Percentiles rank a stretch among this genome's conserved stretches.
Evolutionary conservation across 2,329 filamentous ascomycete species (phyloP).

Genomic region (Leptoxyphium fumago): DNA sequence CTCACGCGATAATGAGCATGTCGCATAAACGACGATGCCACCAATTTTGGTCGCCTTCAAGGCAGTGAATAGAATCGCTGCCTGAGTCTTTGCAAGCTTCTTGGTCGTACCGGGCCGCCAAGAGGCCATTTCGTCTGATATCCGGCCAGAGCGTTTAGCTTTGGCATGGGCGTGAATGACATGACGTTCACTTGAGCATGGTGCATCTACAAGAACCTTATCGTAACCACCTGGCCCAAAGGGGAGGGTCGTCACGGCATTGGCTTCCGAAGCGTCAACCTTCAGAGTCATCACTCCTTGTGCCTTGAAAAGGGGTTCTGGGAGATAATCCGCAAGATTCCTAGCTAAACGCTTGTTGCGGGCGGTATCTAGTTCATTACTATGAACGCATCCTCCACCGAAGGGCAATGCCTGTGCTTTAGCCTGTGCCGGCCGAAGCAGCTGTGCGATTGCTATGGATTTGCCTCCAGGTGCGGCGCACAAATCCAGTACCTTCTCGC

Average conservation of each 20-base stretch:
- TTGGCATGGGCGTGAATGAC: constrained; percentile 23
- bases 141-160: constrained; percentile 16
- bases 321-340: constrained; percentile 13
- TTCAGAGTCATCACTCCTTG: constrained; percentile 10
- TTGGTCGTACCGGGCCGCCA: constrained; percentile 24
- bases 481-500: constrained; percentile 26
- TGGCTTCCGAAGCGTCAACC: constrained; percentile 9
- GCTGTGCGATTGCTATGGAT: constrained; percentile 20
- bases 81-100: constrained; percentile 20
- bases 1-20: constrained; percentile 24
- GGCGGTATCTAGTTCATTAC: constrained; percentile 21
- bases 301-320: constrained; percentile 7
- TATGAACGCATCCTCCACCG: constrained; percentile 20
- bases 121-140: constrained; percentile 21
- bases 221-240: constrained; percentile 23
- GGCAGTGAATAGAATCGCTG: constrained; percentile 24
- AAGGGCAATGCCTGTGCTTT: constrained; percentile 1
- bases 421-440: constrained; percentile 12
- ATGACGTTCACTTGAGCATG: constrained; percentile 28
- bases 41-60: constrained; percentile 21
- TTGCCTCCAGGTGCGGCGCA: constrained; percentile 27
- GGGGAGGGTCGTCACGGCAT: constrained; percentile 12
- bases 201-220: constrained; percentile 27
- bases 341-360: constrained; percentile 20
- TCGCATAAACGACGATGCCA: constrained; percentile 26